Evolutionary conservation across 2,329 filamentous ascomycete genomes (phyloP).

Genomic region (Zopfia rhizophila): DNA sequence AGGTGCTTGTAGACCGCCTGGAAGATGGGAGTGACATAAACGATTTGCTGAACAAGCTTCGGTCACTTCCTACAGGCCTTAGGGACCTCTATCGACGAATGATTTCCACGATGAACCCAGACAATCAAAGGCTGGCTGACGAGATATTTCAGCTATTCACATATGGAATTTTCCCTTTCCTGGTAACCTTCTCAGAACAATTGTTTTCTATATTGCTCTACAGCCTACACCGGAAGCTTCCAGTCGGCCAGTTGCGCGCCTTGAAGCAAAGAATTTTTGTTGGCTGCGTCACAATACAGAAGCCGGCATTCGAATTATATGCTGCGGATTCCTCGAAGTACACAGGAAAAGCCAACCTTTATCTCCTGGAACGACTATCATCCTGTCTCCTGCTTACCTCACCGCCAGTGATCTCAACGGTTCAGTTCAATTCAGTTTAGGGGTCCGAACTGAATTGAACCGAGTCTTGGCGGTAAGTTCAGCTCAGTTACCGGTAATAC

Average conservation of each 20-base stretch:
- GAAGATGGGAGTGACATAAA: conserved; percentile 16
- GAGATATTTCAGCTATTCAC: conserved; percentile 22
- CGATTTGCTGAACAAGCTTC: conserved; percentile 17
- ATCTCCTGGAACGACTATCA: too few species aligned
- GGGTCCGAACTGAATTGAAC: too few species aligned
- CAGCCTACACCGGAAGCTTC: conserved; percentile 1
- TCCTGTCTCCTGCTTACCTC: too few species aligned
- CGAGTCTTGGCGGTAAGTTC: too few species aligned
- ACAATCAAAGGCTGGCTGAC: conserved; percentile 15
- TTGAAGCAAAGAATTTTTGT: neutral
- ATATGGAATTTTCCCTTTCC: conserved; percentile 8
- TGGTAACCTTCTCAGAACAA: neutral
- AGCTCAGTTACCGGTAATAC: too few species aligned
- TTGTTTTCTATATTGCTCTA: conserved; percentile 3
- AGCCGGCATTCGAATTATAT: conserved; percentile 17
- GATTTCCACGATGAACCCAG: conserved; percentile 8
- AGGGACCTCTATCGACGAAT: conserved; percentile 20
- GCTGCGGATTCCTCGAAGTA: conserved; percentile 20
- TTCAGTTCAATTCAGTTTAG: too few species aligned
- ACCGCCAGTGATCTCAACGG: too few species aligned
- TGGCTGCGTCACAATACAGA: conserved; percentile 8
- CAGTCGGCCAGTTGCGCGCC: neutral
- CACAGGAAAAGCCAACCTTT: too few species aligned
- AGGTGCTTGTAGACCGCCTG: conserved; percentile 18
- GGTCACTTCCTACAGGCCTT: conserved; percentile 16